Conservation (phyloP, 2,329 filamentous ascomycete species). For the Teratosphaeria destructans region DNA sequence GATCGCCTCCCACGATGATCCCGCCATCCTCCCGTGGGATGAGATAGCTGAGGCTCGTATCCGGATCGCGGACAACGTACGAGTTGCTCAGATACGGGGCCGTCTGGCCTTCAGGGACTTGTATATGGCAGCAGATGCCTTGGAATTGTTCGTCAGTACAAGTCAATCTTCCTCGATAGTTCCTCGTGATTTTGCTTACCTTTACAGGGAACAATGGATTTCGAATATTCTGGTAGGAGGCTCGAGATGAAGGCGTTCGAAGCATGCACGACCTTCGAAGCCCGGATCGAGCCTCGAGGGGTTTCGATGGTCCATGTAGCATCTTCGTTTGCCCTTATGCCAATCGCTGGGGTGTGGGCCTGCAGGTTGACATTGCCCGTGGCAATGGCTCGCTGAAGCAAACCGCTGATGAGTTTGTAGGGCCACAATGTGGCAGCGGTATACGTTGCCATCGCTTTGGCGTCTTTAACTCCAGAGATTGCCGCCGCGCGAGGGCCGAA, state of each 20-base stretch:
- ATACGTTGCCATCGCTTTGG: conserved; percentile 14
- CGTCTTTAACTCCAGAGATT: conserved; percentile 28
- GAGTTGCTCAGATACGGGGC: background rate
- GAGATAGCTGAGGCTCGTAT: conserved; percentile 24
- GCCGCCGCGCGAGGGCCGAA: conserved; percentile 21
- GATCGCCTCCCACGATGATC: conserved; percentile 34
- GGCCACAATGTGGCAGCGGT: conserved; percentile 61
- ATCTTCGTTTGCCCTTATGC: background rate
- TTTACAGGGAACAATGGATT: background rate
- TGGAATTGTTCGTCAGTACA: background rate
- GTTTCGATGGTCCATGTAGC: conserved; percentile 9
- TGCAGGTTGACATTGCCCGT: conserved; percentile 54
- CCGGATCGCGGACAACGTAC: background rate
- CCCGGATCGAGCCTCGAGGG: conserved; percentile 12
- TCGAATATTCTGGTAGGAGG: background rate
- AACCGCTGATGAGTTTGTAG: conserved; percentile 65
- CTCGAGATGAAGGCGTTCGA: conserved; percentile 19
- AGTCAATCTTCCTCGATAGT: background rate
- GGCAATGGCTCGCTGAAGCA: conserved; percentile 49
- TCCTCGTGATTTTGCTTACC: background rate
- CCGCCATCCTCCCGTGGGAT: conserved; percentile 34
- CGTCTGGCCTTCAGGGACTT: background rate
- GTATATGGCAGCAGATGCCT: background rate
- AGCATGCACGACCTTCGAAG: conserved; percentile 22
- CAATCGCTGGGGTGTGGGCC: conserved; percentile 53